phyloP scores from a whole-genome alignment of 495 filamentous ascomycete genomes.

The Penicillium antarcticum region DNA sequence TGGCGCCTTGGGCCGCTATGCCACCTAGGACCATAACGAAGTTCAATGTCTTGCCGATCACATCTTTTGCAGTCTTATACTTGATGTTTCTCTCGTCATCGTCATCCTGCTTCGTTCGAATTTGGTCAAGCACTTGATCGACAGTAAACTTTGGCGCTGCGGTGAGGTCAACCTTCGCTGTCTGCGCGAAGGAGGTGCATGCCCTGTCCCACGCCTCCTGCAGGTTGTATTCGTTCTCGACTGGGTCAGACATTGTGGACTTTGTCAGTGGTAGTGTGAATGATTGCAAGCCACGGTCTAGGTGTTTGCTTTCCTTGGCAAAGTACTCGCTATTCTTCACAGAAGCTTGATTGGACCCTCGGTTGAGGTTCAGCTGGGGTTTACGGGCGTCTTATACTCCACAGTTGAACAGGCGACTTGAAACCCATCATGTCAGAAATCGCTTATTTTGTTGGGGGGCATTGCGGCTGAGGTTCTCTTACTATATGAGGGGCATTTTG shows the following conservation, averaged over 20 bases:
- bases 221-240: slow-evolving; percentile 13
- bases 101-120: slow-evolving; percentile 14
- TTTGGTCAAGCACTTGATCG: slow-evolving; percentile 20
- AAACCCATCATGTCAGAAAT: not conserved
- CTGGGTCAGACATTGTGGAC: slow-evolving; percentile 4
- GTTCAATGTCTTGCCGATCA: slow-evolving; percentile 14
- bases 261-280: not conserved
- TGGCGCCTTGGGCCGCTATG: slow-evolving; percentile 18
- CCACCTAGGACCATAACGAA: slow-evolving; percentile 17
- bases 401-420: too few species aligned
- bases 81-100: slow-evolving; percentile 16
- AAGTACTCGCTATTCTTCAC: not conserved
- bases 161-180: slow-evolving; percentile 17
- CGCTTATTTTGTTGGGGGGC: not conserved
- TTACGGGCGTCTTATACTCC: too few species aligned
- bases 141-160: slow-evolving; percentile 8
- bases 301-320: not conserved
- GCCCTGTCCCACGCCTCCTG: slow-evolving; percentile 20
- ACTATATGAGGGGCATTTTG: not conserved
- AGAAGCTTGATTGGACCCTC: too few species aligned
- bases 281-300: not conserved
- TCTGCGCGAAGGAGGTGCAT: slow-evolving; percentile 16
- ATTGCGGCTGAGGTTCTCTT: not conserved
- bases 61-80: slow-evolving; percentile 17
- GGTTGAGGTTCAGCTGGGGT: too few species aligned